Conservation (phyloP, 306 rosid genomes). For the Rosa chinensis region DNA sequence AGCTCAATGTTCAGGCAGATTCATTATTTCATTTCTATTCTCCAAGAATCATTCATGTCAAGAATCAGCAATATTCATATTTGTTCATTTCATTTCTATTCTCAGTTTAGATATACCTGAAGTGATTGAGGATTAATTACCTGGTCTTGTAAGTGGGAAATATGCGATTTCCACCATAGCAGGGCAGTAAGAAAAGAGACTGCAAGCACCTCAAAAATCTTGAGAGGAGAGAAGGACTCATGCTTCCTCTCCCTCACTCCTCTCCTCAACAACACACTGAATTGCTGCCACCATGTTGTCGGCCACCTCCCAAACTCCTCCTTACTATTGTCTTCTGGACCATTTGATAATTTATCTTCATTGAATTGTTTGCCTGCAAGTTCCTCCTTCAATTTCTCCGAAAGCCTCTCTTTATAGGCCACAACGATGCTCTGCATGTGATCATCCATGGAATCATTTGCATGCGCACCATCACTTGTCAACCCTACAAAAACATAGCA, state of each 20-base stretch:
- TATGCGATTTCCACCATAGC: constrained; percentile 60
- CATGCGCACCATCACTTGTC: constrained; percentile 32
- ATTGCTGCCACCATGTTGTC: constrained; percentile 69
- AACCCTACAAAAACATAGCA: constrained; percentile 38
- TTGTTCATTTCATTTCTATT: background rate
- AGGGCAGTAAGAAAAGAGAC: constrained; percentile 54
- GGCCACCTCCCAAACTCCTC: constrained; percentile 51
- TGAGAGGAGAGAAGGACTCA: constrained; percentile 49
- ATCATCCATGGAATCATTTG: constrained; percentile 29
- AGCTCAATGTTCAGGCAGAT: background rate
- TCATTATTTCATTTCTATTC: background rate
- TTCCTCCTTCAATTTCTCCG: constrained; percentile 32
- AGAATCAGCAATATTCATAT: background rate
- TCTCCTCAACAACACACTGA: constrained; percentile 58
- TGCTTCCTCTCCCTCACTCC: constrained; percentile 61
- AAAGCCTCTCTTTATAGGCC: constrained; percentile 29
- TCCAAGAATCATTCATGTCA: background rate
- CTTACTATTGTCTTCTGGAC: constrained; percentile 10
- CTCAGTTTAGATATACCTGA: background rate
- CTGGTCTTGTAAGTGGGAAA: constrained; percentile 63
- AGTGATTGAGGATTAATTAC: constrained; percentile 34
- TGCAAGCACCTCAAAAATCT: constrained; percentile 46
- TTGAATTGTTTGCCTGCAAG: constrained; percentile 1
- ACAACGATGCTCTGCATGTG: constrained; percentile 26
- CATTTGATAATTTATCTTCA: constrained; percentile 5